phyloP scores from a whole-genome alignment of 805 yeast genomes.

The Myxozyma neotropica region DNA sequence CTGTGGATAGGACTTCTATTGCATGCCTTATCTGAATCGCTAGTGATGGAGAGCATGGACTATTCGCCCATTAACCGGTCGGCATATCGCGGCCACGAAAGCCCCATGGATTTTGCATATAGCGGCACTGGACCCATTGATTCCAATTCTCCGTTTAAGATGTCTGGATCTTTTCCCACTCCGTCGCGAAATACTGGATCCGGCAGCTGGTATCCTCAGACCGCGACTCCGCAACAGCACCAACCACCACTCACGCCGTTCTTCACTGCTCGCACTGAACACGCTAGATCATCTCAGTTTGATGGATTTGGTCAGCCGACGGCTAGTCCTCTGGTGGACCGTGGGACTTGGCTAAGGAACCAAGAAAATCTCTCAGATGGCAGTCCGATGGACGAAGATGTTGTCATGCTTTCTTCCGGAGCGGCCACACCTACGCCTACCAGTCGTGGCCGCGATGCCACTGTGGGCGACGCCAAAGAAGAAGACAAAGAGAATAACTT shows the following conservation, averaged over 20 bases:
- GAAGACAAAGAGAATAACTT: background rate
- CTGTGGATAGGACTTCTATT: background rate
- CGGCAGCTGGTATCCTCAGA: background rate
- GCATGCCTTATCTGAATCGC: background rate
- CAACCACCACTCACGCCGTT: conserved; percentile 11
- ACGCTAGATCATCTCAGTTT: background rate
- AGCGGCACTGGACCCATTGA: conserved; percentile 20
- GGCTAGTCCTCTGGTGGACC: background rate
- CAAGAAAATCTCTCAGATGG: background rate
- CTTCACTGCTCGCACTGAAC: conserved; percentile 12
- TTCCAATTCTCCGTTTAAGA: conserved; percentile 16
- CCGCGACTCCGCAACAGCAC: conserved; percentile 1
- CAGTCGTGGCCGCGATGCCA: background rate
- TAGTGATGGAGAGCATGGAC: conserved; percentile 17
- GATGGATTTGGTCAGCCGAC: background rate
- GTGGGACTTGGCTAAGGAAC: background rate
- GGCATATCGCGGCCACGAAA: conserved; percentile 20
- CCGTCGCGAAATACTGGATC: conserved; percentile 4
- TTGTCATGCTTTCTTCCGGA: conserved; percentile 15
- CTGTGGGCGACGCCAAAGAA: background rate
- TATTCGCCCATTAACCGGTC: conserved; percentile 7
- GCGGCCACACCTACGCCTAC: conserved; percentile 10
- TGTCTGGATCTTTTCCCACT: conserved; percentile 6
- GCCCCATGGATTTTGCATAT: conserved; percentile 31
- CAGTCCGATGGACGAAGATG: conserved; percentile 27